These are phyloP conservation scores for Omphalotus guepiniiformis DNA, from an alignment of 768 basidiomycete genomes.

Conservation along the genomic window DNA sequence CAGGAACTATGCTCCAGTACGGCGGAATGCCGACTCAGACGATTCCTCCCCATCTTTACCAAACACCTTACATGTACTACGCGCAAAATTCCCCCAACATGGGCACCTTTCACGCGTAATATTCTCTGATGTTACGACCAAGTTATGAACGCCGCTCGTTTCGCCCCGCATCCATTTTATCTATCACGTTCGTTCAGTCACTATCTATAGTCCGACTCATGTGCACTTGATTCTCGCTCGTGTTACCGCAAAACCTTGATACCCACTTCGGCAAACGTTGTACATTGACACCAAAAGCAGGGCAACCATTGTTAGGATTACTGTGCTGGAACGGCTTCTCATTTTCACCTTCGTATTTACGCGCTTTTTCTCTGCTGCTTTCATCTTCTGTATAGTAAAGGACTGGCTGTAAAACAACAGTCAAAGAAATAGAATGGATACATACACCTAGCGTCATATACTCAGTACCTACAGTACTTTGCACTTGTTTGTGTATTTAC, in stretches of 20 bases:
- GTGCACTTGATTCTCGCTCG: constrained; percentile 31
- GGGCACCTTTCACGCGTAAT: constrained; percentile 71
- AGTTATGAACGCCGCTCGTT: constrained; percentile 40
- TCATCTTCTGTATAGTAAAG: constrained; percentile 43
- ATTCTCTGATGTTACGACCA: constrained; percentile 23
- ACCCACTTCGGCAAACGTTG: constrained; percentile 29
- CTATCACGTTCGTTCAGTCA: constrained; percentile 28
- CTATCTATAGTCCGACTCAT: constrained; percentile 26
- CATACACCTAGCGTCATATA: background rate
- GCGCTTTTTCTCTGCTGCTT: constrained; percentile 24
- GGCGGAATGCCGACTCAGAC: constrained; percentile 54
- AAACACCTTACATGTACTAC: constrained; percentile 56
- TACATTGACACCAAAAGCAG: constrained; percentile 29
- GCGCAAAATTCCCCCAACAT: constrained; percentile 75
- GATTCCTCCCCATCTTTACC: constrained; percentile 65
- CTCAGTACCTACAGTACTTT: constrained; percentile 6
- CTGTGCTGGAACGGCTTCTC: constrained; percentile 33
- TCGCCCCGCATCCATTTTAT: constrained; percentile 26
- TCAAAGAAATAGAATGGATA: constrained; percentile 10
- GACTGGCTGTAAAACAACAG: constrained; percentile 19
- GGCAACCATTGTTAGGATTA: constrained; percentile 14
- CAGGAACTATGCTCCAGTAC: constrained; percentile 56
- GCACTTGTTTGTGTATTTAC: constrained; percentile 2
- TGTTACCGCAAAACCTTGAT: constrained; percentile 27
- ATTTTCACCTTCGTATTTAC: constrained; percentile 29